Base-by-base conservation (phyloP, 768 basidiomycete species). In the Boletus rex-veris region DNA sequence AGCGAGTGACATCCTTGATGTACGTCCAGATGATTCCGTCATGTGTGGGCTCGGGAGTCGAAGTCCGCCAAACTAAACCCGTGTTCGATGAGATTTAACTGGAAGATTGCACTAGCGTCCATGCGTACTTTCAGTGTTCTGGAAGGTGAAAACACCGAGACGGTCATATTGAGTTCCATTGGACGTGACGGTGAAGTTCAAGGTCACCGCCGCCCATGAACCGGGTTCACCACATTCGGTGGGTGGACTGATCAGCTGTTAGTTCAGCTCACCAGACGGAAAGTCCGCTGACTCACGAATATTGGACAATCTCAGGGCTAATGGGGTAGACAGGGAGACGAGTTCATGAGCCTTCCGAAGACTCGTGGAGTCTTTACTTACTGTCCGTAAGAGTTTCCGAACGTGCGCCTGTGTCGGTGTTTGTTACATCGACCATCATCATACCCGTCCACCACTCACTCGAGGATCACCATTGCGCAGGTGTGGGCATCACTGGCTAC, bases 141-240 rank as follows among this genome's bases (percentile, higher is more conserved):
- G 82, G 64, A 90, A 85, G 6, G 85, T 86, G 60, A 92, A 86
- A 15, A 83, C 79, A 2, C 80, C 86, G 7, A 89, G 74, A 14
- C 88, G 80, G 63, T 88, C 87, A 54, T 80, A 89, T 64, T 89
- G 87, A 7, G 85, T 86, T 42, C 89, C 89, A 50, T 88, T 90
- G 51, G 82, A 84, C 3, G 86, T 85, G 18, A 85, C 86, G 0
- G 89, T 90, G 59, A 89, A 83, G 65, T 90, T 90, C 35, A 90
- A 73, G 9, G 82, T 86, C 31, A 91, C 76, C 0, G 81, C 88
- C 7, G 85, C 80, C 89, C 89, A 91, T 5, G 84, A 80, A 2
- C 89, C 87, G 19, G 78, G 73, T 4, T 75, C 65, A 15, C 89
- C 88, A 66, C 89, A 91, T 60, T 85, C 80, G 10, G 80, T 80